Evolutionary conservation across 768 basidiomycete species (phyloP).

Genomic region (Nidularia sp.): DNA sequence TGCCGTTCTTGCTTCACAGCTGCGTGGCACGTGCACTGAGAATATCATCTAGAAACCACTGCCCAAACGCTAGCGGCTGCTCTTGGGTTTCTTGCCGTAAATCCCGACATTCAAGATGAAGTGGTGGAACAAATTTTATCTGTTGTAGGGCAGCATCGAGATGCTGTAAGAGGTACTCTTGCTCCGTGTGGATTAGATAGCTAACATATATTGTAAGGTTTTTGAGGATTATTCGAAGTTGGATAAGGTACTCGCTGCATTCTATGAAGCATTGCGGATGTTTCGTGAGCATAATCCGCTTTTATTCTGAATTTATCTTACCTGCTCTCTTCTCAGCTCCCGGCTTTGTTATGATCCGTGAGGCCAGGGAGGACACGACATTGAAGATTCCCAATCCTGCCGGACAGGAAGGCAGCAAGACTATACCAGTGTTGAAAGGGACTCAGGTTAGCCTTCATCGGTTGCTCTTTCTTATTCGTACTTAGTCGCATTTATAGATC

Average conservation of each 20-base stretch:
- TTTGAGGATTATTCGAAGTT: conserved; percentile 14
- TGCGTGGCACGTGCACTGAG: no score
- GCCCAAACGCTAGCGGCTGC: neutral
- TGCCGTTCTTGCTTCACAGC: neutral
- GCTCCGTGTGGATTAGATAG: neutral
- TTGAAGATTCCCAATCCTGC: conserved; percentile 17
- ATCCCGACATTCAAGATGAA: neutral
- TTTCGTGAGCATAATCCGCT: conserved; percentile 14
- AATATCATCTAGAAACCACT: neutral
- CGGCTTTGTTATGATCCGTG: conserved; percentile 16
- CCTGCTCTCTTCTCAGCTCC: neutral
- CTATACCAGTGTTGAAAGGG: conserved; percentile 13
- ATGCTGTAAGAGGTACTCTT: neutral
- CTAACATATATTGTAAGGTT: conserved; percentile 3
- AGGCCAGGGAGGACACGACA: conserved; percentile 21
- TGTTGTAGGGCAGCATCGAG: neutral
- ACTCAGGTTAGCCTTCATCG: neutral
- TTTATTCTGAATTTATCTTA: neutral
- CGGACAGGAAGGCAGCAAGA: conserved; percentile 16
- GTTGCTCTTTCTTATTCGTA: no score
- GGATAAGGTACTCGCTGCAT: conserved; percentile 19
- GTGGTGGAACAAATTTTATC: neutral
- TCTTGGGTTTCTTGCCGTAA: neutral
- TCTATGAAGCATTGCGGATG: conserved; percentile 23
- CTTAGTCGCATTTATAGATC: neutral